Base-by-base conservation (phyloP, 2,329 filamentous ascomycete genomes). In the Colletotrichum euphorbiae region DNA sequence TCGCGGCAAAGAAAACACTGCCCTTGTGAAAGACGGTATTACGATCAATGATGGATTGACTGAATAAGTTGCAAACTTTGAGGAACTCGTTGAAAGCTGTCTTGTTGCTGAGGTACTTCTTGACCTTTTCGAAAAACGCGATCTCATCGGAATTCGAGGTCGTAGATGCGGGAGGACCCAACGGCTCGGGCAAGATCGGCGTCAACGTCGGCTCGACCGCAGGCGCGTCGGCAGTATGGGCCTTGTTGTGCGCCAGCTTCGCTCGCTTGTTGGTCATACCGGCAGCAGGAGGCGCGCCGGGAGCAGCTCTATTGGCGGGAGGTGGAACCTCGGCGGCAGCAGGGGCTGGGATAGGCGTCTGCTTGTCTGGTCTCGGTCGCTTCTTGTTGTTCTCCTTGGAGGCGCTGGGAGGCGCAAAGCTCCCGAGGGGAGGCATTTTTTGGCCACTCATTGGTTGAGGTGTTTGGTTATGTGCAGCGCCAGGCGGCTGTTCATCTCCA, bases 11-110 rank as follows among this genome's bases (percentile, higher is more conserved):
- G 76, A 97, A 99, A 5, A 89, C 87, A 61, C 90, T 89, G 2
- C 93, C 93, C 76, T 96, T 93, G 77, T 93, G 90, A 28, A 96
- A 89, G 13, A 99, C 83, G 2, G 93, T 89, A 69, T 92, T 90
- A 65, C 91, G 91, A 75, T 97, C 93, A 70, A 99, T 97, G 57
- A 99, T 86, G 72, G 97, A 94, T 74, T 97, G 93, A 21, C 92
- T 96, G 81, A 93, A 99, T 33, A 99, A 85, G 73, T 98, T 99
- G 83, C 95, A 96, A 6, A 99, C 88, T 82, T 99, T 99, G 71
- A 99, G 81, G 79, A 99, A 99, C 78, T 99, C 96, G 74, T 93
- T 94, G 86, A 97, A 97, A 3, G 91, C 91, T 63, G 93, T 92
- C 77, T 97, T 92, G 78, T 98, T 98, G 69, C 91, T 90, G 66